phyloP scores from a whole-genome alignment of 2,329 filamentous ascomycete genomes.

The Graphiopsis chlorocephala region DNA sequence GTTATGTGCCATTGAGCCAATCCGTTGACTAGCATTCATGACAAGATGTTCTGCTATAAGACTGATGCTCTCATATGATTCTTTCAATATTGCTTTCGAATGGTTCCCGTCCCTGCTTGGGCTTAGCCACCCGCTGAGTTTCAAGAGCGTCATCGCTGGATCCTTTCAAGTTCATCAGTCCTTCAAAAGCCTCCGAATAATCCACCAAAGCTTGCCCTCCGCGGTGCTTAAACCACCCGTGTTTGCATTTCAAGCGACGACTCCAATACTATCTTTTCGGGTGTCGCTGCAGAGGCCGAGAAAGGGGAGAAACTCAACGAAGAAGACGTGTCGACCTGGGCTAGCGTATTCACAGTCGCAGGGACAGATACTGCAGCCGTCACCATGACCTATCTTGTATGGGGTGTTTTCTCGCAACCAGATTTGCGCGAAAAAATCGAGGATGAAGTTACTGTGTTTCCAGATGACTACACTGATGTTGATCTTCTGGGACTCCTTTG shows the following conservation, averaged over 20 bases:
- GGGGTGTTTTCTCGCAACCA: constrained; percentile 19
- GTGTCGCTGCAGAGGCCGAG: constrained; percentile 28
- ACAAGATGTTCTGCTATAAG: background rate
- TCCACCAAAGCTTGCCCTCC: background rate
- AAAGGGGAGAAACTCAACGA: constrained; percentile 30
- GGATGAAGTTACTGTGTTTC: constrained; percentile 22
- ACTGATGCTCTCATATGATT: background rate
- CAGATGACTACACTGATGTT: constrained; percentile 19
- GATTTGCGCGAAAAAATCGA: constrained; percentile 16
- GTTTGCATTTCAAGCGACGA: constrained; percentile 1
- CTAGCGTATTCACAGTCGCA: constrained; percentile 29
- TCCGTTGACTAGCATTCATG: background rate
- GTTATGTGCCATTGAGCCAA: background rate
- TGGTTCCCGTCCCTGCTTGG: background rate
- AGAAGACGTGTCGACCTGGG: constrained; percentile 26
- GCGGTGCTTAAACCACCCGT: background rate
- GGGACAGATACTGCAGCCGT: constrained; percentile 31
- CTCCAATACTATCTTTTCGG: constrained; percentile 27
- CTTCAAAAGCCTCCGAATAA: background rate
- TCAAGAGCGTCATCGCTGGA: background rate
- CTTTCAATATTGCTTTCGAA: background rate
- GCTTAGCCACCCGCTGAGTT: background rate
- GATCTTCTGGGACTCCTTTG: constrained; percentile 26
- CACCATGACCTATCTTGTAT: constrained; percentile 24
- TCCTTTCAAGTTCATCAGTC: background rate